Base-by-base conservation (phyloP, 2,329 filamentous ascomycete species). In the Ceratocystiopsis brevicomis region DNA sequence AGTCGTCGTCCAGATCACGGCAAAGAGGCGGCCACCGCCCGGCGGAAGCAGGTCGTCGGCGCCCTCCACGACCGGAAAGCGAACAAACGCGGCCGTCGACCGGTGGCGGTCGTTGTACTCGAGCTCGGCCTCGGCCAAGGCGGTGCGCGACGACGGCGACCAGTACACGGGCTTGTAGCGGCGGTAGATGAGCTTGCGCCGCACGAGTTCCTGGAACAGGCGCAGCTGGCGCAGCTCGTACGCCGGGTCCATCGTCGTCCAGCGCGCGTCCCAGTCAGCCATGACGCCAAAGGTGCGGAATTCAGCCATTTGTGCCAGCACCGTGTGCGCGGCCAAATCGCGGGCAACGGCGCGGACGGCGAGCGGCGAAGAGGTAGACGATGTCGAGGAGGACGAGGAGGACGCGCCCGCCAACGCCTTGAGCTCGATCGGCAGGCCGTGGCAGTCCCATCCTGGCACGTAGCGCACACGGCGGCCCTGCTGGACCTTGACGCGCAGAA, bases 1-100 rank as follows among this genome's bases (percentile, higher is more conserved):
- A 1, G 90, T 98, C 0, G 90, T 98, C 2, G 90, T 98, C 90
- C 90, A 98, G 42, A 96, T 83, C n/a, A 90, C 70, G n/a, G 81
- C 84, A 56, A 71, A 80, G 12, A 95, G 55, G 16, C 19, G 17
- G 10, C 38, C 38, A 5, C 25, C 16, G 6, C 34, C 37, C 3
- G 38, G 37, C n/a, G 43, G 15, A 4, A 33, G 37, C 10, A 17
- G 11, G 32, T 1, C 17, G 18, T 15, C 33, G 33, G 17, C 10
- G 18, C n/a, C 34, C 0, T 68, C 63, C 13, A 74, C 58, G 25
- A 95, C 66, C 1, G 78, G 81, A 53, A 92, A 92, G 47, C 74
- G 78, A 38, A 98, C 71, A 56, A 80, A 88, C n/a, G 82, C 82
- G 1, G 82, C 70, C 14, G 66, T 73, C 3, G 80, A 86, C 40